These are phyloP conservation scores for Ascodesmis nigricans DNA, from an alignment of 495 filamentous ascomycete genomes.

Conservation along the genomic window DNA sequence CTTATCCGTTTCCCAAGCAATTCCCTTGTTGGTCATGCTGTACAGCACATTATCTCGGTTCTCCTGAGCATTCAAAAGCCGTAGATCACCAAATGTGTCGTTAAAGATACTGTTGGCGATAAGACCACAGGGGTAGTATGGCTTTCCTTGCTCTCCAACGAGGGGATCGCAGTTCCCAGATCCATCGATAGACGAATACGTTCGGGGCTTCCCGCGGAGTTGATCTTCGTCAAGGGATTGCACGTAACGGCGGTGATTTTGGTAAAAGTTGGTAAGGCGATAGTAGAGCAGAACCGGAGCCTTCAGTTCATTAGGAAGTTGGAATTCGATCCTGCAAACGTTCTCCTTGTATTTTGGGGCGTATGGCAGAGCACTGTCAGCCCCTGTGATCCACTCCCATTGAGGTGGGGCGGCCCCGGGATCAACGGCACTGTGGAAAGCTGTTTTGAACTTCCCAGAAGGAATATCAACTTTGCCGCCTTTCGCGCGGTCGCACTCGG, in stretches of 20 bases:
- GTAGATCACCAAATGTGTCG: slow-evolving; percentile 53
- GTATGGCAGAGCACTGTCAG: too few species aligned
- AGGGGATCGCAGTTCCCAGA: slow-evolving; percentile 54
- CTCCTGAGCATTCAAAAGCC: slow-evolving; percentile 28
- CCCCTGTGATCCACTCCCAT: slow-evolving; percentile 21
- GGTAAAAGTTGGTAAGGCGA: slow-evolving; percentile 92
- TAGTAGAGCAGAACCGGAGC: slow-evolving; percentile 84
- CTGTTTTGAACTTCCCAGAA: slow-evolving; percentile 31
- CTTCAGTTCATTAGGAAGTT: slow-evolving; percentile 51
- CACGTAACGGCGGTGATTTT: slow-evolving; percentile 94
- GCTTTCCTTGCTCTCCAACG: slow-evolving; percentile 31
- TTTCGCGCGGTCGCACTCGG: slow-evolving; percentile 39
- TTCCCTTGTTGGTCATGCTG: slow-evolving; percentile 49
- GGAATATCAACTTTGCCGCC: slow-evolving; percentile 28
- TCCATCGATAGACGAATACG: slow-evolving; percentile 34
- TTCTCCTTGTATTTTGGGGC: slow-evolving; percentile 5
- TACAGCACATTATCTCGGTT: slow-evolving; percentile 27
- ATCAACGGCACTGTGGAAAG: slow-evolving; percentile 42
- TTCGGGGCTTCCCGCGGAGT: slow-evolving; percentile 47
- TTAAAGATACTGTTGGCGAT: slow-evolving; percentile 97
- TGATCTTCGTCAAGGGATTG: slow-evolving; percentile 68
- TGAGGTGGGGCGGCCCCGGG: too few species aligned
- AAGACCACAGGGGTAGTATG: slow-evolving; percentile 86
- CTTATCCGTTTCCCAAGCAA: slow-evolving; percentile 68
- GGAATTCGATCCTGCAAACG: slow-evolving; percentile 51